A percentile compares a stretch with the other conserved stretches of the same genome.
These are phyloP conservation scores for Metschnikowia matae DNA, from an alignment of 805 yeast genomes.

Conservation along the genomic window DNA sequence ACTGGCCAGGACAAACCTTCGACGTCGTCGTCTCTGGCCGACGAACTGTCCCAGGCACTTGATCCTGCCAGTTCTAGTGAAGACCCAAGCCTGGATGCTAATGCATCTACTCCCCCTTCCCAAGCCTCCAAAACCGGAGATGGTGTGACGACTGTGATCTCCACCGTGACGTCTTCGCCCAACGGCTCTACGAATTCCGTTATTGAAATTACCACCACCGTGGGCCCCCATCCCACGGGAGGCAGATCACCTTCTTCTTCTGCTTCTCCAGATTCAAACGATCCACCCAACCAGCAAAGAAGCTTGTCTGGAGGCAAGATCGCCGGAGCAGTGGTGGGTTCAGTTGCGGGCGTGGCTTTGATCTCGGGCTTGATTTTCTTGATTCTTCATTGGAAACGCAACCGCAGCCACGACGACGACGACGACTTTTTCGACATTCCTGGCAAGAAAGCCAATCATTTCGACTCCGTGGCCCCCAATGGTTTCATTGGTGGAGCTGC, in stretches of 20 bases:
- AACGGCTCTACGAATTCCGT: conserved; percentile 15
- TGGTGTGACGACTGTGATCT: conserved; percentile 19
- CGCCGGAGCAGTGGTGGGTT: conserved; percentile 42
- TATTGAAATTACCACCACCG: conserved; percentile 22
- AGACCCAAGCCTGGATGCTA: neutral
- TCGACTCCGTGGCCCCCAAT: conserved; percentile 21
- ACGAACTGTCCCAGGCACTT: neutral
- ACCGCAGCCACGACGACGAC: conserved; percentile 31
- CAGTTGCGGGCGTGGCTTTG: conserved; percentile 34
- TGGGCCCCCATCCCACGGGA: conserved; percentile 6
- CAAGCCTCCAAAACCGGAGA: conserved; percentile 6
- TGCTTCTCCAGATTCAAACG: conserved; percentile 4
- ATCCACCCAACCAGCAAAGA: conserved; percentile 8
- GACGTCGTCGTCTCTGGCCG: neutral
- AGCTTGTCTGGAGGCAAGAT: conserved; percentile 36
- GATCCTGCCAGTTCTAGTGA: neutral
- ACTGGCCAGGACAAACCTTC: neutral
- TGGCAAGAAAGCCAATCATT: conserved; percentile 21
- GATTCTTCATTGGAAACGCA: conserved; percentile 40
- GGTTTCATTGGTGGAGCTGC: conserved; percentile 20
- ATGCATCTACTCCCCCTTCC: neutral
- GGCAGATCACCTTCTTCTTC: conserved; percentile 8
- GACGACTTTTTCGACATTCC: conserved; percentile 29
- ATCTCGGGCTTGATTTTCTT: conserved; percentile 33
- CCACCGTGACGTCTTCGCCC: conserved; percentile 18